Evolutionary conservation across 2,329 filamentous ascomycete species (phyloP).

Genomic region (Xenoacremonium recifei): DNA sequence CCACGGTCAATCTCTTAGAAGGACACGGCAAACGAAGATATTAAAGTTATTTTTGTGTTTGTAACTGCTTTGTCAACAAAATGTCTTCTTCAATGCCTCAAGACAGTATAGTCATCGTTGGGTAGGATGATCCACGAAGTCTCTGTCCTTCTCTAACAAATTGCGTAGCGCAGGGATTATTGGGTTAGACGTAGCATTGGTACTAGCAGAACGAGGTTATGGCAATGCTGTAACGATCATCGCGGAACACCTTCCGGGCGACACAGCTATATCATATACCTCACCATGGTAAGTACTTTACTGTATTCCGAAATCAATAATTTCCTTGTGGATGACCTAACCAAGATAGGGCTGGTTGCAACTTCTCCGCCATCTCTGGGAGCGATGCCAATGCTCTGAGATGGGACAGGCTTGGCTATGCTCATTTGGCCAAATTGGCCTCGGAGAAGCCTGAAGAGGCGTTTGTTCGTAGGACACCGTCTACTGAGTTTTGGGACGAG

Average conservation of each 20-base stretch:
- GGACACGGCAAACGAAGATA: no score
- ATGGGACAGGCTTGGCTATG: conserved; percentile 41
- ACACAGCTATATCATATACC: conserved; percentile 37
- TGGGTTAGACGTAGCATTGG: conserved; percentile 37
- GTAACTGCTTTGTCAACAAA: no score
- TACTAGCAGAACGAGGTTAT: conserved; percentile 34
- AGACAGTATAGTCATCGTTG: conserved; percentile 22
- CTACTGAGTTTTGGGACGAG: conserved; percentile 41
- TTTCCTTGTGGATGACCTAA: background rate
- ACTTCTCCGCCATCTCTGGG: conserved; percentile 43
- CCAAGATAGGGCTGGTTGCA: conserved; percentile 38
- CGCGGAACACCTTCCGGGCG: conserved; percentile 40
- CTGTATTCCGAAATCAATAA: no score
- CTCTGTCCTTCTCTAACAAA: background rate
- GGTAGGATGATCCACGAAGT: conserved; percentile 10
- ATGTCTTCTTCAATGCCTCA: no score
- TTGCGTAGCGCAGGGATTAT: conserved; percentile 35
- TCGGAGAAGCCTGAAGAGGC: conserved; percentile 27
- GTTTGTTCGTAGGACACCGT: conserved; percentile 36
- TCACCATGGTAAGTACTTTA: conserved; percentile 36
- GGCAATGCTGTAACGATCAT: conserved; percentile 33
- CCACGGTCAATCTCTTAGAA: no score
- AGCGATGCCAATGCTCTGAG: conserved; percentile 38
- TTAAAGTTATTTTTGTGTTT: no score
- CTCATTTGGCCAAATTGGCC: conserved; percentile 34